Evolutionary conservation across 805 yeast genomes (phyloP).

Genomic region (Myxozyma neglecta): DNA sequence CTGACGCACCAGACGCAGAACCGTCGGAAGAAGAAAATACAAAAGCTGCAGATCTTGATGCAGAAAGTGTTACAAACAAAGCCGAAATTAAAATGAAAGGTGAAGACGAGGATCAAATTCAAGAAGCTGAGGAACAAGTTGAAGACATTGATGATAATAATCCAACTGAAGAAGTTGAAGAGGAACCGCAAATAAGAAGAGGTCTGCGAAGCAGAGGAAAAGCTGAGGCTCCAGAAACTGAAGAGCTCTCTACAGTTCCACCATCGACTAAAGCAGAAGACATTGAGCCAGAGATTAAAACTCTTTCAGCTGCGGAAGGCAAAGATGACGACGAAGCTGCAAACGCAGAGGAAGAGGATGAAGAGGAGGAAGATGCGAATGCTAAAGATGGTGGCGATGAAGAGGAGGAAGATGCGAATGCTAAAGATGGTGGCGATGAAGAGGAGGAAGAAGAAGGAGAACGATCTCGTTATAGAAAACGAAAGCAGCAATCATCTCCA

Average conservation of each 20-base stretch:
- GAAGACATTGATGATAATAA: too few relatives aligned
- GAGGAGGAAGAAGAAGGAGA: constrained; percentile 22
- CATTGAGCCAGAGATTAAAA: background rate
- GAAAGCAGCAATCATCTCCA: constrained; percentile 4
- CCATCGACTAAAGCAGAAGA: constrained; percentile 17
- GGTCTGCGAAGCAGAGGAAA: constrained; percentile 6
- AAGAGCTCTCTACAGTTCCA: background rate
- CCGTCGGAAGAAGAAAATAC: background rate
- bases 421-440: constrained; percentile 11
- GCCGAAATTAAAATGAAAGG: background rate
- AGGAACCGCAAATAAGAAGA: background rate
- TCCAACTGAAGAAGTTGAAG: background rate
- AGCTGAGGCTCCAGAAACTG: constrained; percentile 7
- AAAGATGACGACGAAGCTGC: constrained; percentile 9
- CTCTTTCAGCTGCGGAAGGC: background rate
- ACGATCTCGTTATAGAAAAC: constrained; percentile 12
- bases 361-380: constrained; percentile 9
- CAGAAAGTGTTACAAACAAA: background rate
- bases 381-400: constrained; percentile 9
- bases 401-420: constrained; percentile 13
- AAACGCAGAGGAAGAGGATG: constrained; percentile 16
- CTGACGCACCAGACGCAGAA: constrained; percentile 4
- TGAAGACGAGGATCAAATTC: background rate
- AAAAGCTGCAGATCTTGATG: background rate
- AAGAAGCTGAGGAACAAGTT: background rate